A percentile compares a stretch with the other conserved stretches of the same genome.
phyloP scores from a whole-genome alignment of 257 asterid species.

The Oldenlandia corymbosa region DNA sequence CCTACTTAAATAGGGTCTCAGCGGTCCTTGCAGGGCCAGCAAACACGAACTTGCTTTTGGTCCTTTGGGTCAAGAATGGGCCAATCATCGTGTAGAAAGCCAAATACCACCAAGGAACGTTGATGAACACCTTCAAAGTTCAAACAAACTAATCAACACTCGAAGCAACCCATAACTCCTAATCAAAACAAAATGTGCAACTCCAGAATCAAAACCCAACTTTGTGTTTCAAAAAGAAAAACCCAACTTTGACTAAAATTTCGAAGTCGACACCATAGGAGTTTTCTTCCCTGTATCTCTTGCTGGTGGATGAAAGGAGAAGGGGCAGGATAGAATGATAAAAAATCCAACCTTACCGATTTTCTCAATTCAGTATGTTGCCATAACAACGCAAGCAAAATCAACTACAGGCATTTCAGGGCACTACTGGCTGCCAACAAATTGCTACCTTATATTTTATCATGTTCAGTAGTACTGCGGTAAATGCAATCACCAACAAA shows the following conservation, averaged over 20 bases:
- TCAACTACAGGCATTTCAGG: background rate
- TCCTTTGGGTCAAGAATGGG: conserved; percentile 79
- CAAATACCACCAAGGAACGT: conserved; percentile 98
- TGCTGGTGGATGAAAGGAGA: background rate
- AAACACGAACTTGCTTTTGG: conserved; percentile 99
- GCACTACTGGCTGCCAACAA: background rate
- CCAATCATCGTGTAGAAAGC: conserved; percentile 87
- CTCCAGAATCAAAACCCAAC: background rate
- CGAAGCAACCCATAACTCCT: background rate
- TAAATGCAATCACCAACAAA: conserved; percentile 1
- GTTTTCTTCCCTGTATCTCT: background rate
- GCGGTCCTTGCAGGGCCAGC: conserved; percentile 82
- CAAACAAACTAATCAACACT: background rate
- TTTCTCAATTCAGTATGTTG: too few relatives aligned
- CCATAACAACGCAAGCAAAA: background rate
- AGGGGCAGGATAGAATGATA: too few relatives aligned
- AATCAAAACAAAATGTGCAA: background rate
- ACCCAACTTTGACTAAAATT: too few relatives aligned
- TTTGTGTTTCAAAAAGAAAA: too few relatives aligned
- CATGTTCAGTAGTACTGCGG: background rate
- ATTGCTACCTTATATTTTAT: too few relatives aligned
- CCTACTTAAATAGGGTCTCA: conserved; percentile 86
- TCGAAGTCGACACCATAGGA: too few relatives aligned
- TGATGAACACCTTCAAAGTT: conserved; percentile 70
- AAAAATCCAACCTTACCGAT: too few relatives aligned